Conservation (phyloP, 768 basidiomycete species). For the Sistotremastrum suecicum region DNA sequence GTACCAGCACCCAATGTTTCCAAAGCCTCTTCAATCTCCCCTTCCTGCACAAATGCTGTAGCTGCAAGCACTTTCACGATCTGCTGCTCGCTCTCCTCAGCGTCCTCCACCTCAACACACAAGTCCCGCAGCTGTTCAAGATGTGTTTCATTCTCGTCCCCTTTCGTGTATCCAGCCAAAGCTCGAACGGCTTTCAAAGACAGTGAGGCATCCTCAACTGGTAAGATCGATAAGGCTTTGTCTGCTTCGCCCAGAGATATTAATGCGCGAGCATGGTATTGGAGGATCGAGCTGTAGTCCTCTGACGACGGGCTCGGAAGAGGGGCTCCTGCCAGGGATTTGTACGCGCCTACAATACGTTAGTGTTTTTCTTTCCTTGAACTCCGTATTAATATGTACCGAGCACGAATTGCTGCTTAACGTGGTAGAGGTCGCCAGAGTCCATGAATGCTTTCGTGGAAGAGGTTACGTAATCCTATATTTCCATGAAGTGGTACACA, state of each 20-base stretch:
- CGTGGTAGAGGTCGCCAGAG: conserved; percentile 49
- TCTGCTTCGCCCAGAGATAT: conserved; percentile 54
- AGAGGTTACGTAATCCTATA: not conserved
- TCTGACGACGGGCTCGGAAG: conserved; percentile 47
- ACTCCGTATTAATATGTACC: conserved; percentile 23
- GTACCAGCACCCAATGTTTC: conserved; percentile 64
- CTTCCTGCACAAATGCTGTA: conserved; percentile 73
- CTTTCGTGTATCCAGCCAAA: conserved; percentile 55
- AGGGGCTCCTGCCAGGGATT: conserved; percentile 36
- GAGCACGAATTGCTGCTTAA: conserved; percentile 66
- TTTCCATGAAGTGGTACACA: too few species aligned
- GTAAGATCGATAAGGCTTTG: conserved; percentile 42
- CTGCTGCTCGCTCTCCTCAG: conserved; percentile 53
- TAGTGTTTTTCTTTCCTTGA: not conserved
- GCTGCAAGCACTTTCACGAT: conserved; percentile 69
- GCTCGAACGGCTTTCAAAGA: conserved; percentile 57
- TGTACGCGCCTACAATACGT: conserved; percentile 43
- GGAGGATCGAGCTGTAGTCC: conserved; percentile 47
- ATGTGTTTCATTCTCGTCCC: conserved; percentile 23
- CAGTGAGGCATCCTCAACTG: conserved; percentile 44
- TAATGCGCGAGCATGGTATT: conserved; percentile 68
- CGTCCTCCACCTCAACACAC: conserved; percentile 73
- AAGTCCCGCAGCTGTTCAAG: conserved; percentile 79
- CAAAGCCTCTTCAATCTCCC: conserved; percentile 83
- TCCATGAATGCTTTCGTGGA: conserved; percentile 24